Percentiles rank a stretch among this genome's conserved stretches.
Conservation (phyloP, 1,284 basidiomycete genomes). For the Cutaneotrichosporon dermatis region DNA sequence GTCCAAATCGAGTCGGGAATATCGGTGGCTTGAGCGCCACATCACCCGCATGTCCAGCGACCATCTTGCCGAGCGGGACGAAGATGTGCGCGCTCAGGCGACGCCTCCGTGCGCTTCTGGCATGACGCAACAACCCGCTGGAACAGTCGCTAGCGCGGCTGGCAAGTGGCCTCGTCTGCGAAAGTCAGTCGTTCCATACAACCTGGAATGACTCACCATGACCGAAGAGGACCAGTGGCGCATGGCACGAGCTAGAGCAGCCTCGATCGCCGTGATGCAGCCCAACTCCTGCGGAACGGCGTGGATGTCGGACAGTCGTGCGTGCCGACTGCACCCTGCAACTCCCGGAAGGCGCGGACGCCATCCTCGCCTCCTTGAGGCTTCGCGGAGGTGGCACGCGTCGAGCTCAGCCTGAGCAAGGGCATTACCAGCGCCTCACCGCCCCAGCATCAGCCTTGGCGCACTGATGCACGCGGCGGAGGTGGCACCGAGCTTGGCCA, state of each 20-base stretch:
- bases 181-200: background rate
- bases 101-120: constrained; percentile 8
- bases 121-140: constrained; percentile 2
- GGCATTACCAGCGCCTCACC: constrained; percentile 16
- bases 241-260: constrained; percentile 19
- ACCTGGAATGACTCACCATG: constrained; percentile 16
- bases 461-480: constrained; percentile 24
- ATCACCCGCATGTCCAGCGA: constrained; percentile 30
- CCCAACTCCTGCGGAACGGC: constrained; percentile 25
- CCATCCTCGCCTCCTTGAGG: constrained; percentile 33
- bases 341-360: constrained; percentile 33
- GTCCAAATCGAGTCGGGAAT: constrained; percentile 26
- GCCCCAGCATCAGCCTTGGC: constrained; percentile 25
- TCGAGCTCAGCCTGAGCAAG: constrained; percentile 22
- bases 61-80: constrained; percentile 53
- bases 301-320: constrained; percentile 27
- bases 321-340: constrained; percentile 25
- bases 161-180: constrained; percentile 24
- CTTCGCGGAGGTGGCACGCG: constrained; percentile 25
- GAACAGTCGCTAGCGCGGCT: constrained; percentile 10
- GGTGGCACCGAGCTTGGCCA: constrained; percentile 9
- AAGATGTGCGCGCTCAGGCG: constrained; percentile 55
- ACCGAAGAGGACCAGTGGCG: constrained; percentile 29
- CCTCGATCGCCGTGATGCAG: constrained; percentile 21
- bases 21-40: constrained; percentile 2